Conservation (phyloP, 2,329 filamentous ascomycete species). For the Monilinia polystroma region DNA sequence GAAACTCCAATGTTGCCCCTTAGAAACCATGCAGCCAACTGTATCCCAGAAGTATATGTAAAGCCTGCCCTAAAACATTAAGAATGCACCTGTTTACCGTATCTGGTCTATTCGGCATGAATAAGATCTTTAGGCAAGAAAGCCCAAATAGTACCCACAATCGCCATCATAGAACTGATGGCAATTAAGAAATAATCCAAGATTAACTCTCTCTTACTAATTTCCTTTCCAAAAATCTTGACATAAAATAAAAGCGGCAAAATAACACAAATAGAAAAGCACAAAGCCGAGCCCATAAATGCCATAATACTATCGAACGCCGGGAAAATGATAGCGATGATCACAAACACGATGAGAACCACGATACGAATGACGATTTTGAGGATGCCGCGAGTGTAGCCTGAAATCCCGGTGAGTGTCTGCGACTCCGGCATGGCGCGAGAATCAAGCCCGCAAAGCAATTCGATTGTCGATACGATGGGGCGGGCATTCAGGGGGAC, state of each 20-base stretch:
- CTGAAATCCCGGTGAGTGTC: constrained; percentile 53
- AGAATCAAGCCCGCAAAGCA: constrained; percentile 65
- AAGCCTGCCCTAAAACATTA: not conserved
- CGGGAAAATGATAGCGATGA: constrained; percentile 69
- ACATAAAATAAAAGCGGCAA: constrained; percentile 86
- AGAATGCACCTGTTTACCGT: not conserved
- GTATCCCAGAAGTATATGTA: constrained; percentile 3
- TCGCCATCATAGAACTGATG: constrained; percentile 66
- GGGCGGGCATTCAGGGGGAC: constrained; percentile 88
- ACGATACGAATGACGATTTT: constrained; percentile 63
- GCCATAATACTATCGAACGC: constrained; percentile 71
- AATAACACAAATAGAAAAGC: constrained; percentile 92
- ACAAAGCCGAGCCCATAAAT: constrained; percentile 80
- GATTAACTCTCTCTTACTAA: constrained; percentile 61
- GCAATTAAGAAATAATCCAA: constrained; percentile 68
- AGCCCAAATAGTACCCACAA: constrained; percentile 81
- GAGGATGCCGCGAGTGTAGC: constrained; percentile 55
- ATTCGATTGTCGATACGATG: constrained; percentile 81
- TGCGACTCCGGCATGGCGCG: constrained; percentile 47
- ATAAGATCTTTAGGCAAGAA: constrained; percentile 79
- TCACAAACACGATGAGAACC: constrained; percentile 69
- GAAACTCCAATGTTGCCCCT: constrained; percentile 11
- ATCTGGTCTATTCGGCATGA: constrained; percentile 47
- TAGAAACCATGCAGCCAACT: not conserved
- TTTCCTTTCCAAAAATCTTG: constrained; percentile 78